Evolutionary conservation across 129 eudicot genomes (phyloP).

Genomic region (Tagetes erecta): DNA sequence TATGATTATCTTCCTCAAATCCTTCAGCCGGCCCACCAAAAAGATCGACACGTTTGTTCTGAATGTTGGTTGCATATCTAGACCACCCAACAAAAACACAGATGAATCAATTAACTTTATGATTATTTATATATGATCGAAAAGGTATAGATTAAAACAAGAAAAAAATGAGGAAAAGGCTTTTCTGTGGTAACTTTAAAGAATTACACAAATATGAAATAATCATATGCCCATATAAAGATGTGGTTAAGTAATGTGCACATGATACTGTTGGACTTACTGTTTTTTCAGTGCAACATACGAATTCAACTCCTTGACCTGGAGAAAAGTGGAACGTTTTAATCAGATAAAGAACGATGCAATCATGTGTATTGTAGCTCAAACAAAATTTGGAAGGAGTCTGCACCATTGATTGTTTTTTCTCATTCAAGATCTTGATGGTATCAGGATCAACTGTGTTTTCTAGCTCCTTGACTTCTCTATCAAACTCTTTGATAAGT

Average conservation of each 20-base stretch:
- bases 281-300: conserved; percentile 91
- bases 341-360: conserved; percentile 16
- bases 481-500: conserved; percentile 94
- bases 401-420: conserved; percentile 88
- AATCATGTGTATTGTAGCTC: conserved; percentile 20
- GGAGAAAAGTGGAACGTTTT: conserved; percentile 38
- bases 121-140: neutral
- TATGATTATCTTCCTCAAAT: conserved; percentile 71
- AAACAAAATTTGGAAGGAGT: conserved; percentile 18
- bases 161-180: neutral
- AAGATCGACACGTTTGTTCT: conserved; percentile 82
- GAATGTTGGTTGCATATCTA: conserved; percentile 79
- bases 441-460: conserved; percentile 65
- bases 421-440: conserved; percentile 75
- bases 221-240: neutral
- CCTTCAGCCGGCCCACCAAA: conserved; percentile 83
- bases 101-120: conserved; percentile 13
- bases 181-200: neutral
- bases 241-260: neutral
- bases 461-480: conserved; percentile 76
- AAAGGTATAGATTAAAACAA: neutral
- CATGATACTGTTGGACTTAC: conserved; percentile 49
- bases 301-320: conserved; percentile 93
- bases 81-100: conserved; percentile 25
- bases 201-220: neutral